These are phyloP conservation scores for Boletellus ananiceps DNA, from an alignment of 768 basidiomycete species.

Conservation along the genomic window DNA sequence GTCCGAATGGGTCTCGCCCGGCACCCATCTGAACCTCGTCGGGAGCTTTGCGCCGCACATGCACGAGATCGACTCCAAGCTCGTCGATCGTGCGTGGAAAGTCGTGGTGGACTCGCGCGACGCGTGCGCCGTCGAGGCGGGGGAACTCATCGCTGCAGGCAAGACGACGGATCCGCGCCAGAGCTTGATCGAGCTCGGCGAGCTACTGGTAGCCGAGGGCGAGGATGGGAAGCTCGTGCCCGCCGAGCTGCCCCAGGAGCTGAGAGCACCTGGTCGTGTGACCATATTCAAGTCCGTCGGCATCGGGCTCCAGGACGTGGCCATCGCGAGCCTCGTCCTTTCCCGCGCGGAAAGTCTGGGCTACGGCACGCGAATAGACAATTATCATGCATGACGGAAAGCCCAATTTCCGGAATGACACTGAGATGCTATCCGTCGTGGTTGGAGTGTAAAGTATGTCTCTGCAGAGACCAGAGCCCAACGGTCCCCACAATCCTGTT, in stretches of 20 bases:
- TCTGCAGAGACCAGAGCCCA: too few relatives aligned
- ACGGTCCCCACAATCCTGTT: too few relatives aligned
- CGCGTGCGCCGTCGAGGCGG: constrained; percentile 74
- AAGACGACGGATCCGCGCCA: constrained; percentile 37
- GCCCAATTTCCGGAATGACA: neutral
- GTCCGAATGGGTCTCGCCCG: constrained; percentile 53
- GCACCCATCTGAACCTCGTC: constrained; percentile 69
- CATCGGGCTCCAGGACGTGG: constrained; percentile 82
- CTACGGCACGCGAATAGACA: constrained; percentile 45
- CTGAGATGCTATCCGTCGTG: too few relatives aligned
- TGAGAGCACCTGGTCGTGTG: constrained; percentile 40
- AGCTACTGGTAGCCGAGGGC: constrained; percentile 37
- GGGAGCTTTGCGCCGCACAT: constrained; percentile 81
- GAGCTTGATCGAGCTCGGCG: constrained; percentile 65
- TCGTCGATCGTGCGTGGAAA: constrained; percentile 51
- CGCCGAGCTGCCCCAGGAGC: constrained; percentile 9
- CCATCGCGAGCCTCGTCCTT: constrained; percentile 68
- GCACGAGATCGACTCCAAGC: constrained; percentile 63
- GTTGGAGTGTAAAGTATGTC: too few relatives aligned
- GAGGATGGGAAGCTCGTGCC: constrained; percentile 7
- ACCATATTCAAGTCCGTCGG: constrained; percentile 90
- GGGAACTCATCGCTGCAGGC: constrained; percentile 61
- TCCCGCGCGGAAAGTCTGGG: constrained; percentile 51
- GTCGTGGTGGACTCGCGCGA: constrained; percentile 72
- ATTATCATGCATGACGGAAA: constrained; percentile 37